Evolutionary conservation across 2,329 filamentous ascomycete species (phyloP), one percentile per base, ranked within the genome.

Genomic region (Stagonosporopsis rhizophila): DNA sequence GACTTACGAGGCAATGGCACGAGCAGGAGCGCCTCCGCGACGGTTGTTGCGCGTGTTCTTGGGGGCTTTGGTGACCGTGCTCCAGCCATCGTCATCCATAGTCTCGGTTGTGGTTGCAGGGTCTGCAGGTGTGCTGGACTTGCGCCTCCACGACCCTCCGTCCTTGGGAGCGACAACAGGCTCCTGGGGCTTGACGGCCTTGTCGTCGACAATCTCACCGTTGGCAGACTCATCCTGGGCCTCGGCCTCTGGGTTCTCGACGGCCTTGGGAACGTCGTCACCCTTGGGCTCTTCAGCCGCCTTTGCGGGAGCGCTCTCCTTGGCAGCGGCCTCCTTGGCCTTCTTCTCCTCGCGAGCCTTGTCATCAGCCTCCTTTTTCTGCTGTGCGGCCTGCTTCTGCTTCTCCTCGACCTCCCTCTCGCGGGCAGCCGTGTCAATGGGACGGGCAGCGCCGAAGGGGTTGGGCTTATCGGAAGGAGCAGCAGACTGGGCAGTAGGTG

Each of bases 381-480:
- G 88, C 62, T 87, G 87, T 23, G 92, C 61, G 6, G 85, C 84
- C 56, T 90, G 82, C 69, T 90, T 82, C 64, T 90, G 85, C 83
- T 92, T 96, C 80, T 96, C 92, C 70, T 96, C 94, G 55, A 99
- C 87, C 76, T 96, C 89, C 68, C 88, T 89, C 80, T 98, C 94
- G 64, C 91, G 88, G 14, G 92, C 85, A 41, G 91, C 90, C 42
- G 94, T 98, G 78, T 99, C 93, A 68, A 98, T 96, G 52, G 95
- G 95, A 60, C 90, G 88, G 53, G 95, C 95, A 59, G 90, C 93
- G 69, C 95, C 95, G 74, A 99, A 99, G 37, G 92, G 92, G 77
- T 89, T 98, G 23, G 92, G 85, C 82, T 97, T 98, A 69, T 95
- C 89, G 17, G 74, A 72, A 15, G 77, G 58, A 14, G 66, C 50